These are phyloP conservation scores for Erysimum cheiranthoides DNA, from an alignment of 345 rosid species.

Conservation along the genomic window DNA sequence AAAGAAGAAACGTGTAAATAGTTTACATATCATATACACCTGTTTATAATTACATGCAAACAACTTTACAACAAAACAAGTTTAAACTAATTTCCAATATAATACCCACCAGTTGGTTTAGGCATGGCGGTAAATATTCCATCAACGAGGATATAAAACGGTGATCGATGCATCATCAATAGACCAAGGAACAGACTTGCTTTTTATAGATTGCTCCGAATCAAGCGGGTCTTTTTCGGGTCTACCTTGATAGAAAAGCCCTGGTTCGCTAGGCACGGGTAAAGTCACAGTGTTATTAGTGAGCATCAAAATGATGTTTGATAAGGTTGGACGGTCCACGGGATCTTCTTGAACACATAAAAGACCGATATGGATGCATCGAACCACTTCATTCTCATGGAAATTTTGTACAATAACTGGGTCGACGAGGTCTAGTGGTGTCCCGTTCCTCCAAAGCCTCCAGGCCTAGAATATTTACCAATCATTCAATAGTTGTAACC, in stretches of 20 bases:
- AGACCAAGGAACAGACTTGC: constrained; percentile 41
- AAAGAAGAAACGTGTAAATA: background rate
- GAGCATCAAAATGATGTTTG: constrained; percentile 50
- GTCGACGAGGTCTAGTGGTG: constrained; percentile 55
- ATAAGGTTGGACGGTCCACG: constrained; percentile 56
- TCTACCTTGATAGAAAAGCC: constrained; percentile 45
- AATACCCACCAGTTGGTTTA: background rate
- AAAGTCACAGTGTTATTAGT: constrained; percentile 45
- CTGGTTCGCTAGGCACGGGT: constrained; percentile 49
- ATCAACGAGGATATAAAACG: constrained; percentile 50
- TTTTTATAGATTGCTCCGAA: constrained; percentile 17
- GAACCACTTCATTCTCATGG: constrained; percentile 49
- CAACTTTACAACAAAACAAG: background rate
- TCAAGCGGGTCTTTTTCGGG: constrained; percentile 10
- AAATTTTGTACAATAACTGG: constrained; percentile 43
- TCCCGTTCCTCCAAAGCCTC: constrained; percentile 59
- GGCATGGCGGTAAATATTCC: constrained; percentile 1
- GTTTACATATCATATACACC: constrained; percentile 26
- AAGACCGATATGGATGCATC: constrained; percentile 62
- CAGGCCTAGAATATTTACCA: constrained; percentile 51
- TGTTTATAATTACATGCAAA: constrained; percentile 1
- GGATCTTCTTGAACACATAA: constrained; percentile 72
- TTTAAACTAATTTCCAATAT: background rate
- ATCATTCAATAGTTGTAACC: background rate
- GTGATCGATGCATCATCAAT: constrained; percentile 51